Evolutionary conservation across 805 yeast species (phyloP).

Genomic region (Candida vaughaniae): DNA sequence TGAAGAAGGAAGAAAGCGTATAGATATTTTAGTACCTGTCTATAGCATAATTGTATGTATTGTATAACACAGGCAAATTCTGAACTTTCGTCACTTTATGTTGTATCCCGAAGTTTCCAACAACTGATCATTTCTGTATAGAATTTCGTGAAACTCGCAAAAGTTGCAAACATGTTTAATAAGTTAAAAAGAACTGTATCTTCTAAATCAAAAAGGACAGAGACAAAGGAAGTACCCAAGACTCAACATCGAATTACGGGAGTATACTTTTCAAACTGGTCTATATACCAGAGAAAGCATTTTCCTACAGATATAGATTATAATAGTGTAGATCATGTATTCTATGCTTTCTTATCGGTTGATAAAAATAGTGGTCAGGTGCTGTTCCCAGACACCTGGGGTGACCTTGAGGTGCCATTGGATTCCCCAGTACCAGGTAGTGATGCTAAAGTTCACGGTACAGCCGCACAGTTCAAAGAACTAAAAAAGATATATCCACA

Average conservation of each 20-base stretch:
- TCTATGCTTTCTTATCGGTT: slow-evolving; percentile 74
- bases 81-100: no score
- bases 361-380: slow-evolving; percentile 54
- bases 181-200: background rate
- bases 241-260: slow-evolving; percentile 12
- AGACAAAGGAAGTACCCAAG: background rate
- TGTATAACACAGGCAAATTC: no score
- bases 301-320: slow-evolving; percentile 64
- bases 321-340: slow-evolving; percentile 58
- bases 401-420: slow-evolving; percentile 52
- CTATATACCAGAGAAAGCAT: slow-evolving; percentile 42
- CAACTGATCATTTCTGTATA: no score
- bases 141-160: no score
- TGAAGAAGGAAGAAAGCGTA: no score
- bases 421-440: slow-evolving; percentile 13
- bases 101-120: no score
- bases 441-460: slow-evolving; percentile 38
- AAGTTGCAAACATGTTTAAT: background rate
- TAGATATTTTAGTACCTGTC: no score
- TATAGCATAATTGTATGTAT: no score
- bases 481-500: slow-evolving; percentile 41
- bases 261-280: slow-evolving; percentile 57
- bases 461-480: slow-evolving; percentile 47
- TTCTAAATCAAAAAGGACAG: background rate
- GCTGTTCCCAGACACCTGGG: slow-evolving; percentile 59